Conservation (phyloP, 164 flowering plant genomes). For the Piper longum region DNA sequence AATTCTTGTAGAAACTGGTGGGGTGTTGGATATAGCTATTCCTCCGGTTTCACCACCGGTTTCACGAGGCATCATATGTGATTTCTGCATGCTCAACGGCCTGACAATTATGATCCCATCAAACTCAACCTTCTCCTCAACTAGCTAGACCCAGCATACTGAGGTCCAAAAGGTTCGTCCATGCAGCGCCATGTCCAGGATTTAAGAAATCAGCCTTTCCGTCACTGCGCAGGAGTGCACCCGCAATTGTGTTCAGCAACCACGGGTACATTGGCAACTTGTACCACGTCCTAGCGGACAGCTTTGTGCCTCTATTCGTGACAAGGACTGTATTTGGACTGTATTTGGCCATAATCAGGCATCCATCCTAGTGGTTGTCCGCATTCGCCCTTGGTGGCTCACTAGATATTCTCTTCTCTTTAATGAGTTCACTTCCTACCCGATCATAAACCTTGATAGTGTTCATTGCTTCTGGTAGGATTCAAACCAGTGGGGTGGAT, state of each 20-base stretch:
- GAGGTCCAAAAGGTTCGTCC: slow-evolving; percentile 20
- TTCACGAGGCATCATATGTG: background rate
- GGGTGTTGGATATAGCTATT: no score
- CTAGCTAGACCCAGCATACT: background rate
- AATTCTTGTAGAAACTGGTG: no score
- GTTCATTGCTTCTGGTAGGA: slow-evolving; percentile 14
- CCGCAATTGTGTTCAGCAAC: slow-evolving; percentile 24
- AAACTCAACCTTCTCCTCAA: background rate
- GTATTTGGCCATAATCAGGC: slow-evolving; percentile 10
- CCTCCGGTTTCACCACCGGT: no score
- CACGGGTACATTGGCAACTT: slow-evolving; percentile 20
- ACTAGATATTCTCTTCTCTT: slow-evolving; percentile 28
- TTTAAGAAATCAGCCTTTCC: slow-evolving; percentile 26
- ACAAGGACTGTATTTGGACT: slow-evolving; percentile 15
- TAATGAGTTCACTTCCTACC: slow-evolving; percentile 19
- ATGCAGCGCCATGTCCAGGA: slow-evolving; percentile 19
- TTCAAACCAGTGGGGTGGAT: no score
- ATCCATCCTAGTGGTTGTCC: slow-evolving; percentile 22
- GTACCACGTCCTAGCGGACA: slow-evolving; percentile 35
- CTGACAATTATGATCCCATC: background rate
- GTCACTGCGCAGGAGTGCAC: slow-evolving; percentile 10
- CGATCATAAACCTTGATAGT: slow-evolving; percentile 23
- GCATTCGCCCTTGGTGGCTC: slow-evolving; percentile 34
- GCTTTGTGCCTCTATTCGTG: slow-evolving; percentile 32
- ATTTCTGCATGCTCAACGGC: slow-evolving; percentile 1